Evolutionary conservation across 805 yeast species (phyloP), one percentile per base, ranked within the genome.

Genomic region (Saturnispora quitensis): DNA sequence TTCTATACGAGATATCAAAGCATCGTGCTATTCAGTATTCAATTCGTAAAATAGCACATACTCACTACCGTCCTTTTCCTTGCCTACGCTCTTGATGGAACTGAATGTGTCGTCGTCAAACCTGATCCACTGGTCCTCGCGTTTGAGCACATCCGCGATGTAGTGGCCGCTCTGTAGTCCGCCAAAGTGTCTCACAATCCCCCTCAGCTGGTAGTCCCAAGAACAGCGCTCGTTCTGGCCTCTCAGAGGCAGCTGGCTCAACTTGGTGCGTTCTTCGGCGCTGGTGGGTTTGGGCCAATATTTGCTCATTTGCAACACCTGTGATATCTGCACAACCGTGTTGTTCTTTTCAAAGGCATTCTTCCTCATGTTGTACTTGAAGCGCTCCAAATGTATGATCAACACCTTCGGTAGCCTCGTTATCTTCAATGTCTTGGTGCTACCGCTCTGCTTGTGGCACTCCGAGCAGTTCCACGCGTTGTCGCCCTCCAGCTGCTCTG

Each of bases 141-240:
- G 25, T 13, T 45, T 45, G 2, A 20, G 13, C 10, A 48, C 51
- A 42, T 36, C 31, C 15, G 43, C 43, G 10, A 38, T 90, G 66
- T 90, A 90, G 66, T 90, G 97, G 0, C 97, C 97, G 8, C 90
- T 86, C 42, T 82, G 77, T 38, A 90, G 72, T 40, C 85, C 81
- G 12, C 97, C 97, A 55, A 70, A 81, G 66, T 90, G 97, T 57
- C 87, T 82, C 15, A 88, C 88, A 1, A 89, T 96, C 0, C 86
- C 96, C 60, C 78, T 84, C 22, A 90, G 66, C 55, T 78, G 78
- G 65, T 89, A 90, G 27, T 75, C 71, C 68, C 89, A 90, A 8
- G 34, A 22, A 17, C 42, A 35, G 2, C 97, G 96, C 0, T 95
- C 83, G 0, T 65, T 63, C 68, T 89, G 97, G 20, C 86, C 89